phyloP scores from a whole-genome alignment of 129 eudicot genomes.

The Flaveria sonorensis region DNA sequence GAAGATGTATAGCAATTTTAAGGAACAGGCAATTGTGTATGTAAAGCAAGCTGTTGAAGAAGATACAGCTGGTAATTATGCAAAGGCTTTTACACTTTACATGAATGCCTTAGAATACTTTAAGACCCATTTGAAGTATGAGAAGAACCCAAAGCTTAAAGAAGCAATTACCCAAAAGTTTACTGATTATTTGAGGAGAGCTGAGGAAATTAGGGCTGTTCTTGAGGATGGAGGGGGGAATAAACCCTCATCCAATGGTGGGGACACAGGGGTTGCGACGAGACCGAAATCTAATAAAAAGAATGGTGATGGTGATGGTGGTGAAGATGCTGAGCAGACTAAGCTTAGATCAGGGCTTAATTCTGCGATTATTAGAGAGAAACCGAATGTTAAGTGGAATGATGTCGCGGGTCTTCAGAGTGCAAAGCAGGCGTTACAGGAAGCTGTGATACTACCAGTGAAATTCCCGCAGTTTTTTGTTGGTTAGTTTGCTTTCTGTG shows the following conservation, averaged over 20 bases:
- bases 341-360: constrained; percentile 61
- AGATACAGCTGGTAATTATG: constrained; percentile 70
- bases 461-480: constrained; percentile 70
- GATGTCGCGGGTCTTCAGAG: constrained; percentile 70
- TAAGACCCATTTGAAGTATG: constrained; percentile 67
- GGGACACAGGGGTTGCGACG: constrained; percentile 66
- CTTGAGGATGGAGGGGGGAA: constrained; percentile 56
- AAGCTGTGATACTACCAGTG: constrained; percentile 68
- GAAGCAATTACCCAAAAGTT: constrained; percentile 69
- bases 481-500: constrained; percentile 43
- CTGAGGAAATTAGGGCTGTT: constrained; percentile 73
- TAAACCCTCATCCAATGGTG: constrained; percentile 39
- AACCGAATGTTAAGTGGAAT: constrained; percentile 68
- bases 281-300: constrained; percentile 52
- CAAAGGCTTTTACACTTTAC: constrained; percentile 57
- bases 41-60: constrained; percentile 75
- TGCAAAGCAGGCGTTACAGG: constrained; percentile 70
- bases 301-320: constrained; percentile 52
- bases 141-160: constrained; percentile 65
- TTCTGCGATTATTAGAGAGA: constrained; percentile 63
- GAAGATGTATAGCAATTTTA: constrained; percentile 72
- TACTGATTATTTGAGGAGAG: constrained; percentile 73
- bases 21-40: constrained; percentile 67
- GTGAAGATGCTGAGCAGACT: constrained; percentile 62
- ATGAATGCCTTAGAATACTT: constrained; percentile 71